Percentiles rank a stretch among this genome's conserved stretches.
These are phyloP conservation scores for Epicoccum nigrum DNA, from an alignment of 2,329 filamentous ascomycete species.

Conservation along the genomic window DNA sequence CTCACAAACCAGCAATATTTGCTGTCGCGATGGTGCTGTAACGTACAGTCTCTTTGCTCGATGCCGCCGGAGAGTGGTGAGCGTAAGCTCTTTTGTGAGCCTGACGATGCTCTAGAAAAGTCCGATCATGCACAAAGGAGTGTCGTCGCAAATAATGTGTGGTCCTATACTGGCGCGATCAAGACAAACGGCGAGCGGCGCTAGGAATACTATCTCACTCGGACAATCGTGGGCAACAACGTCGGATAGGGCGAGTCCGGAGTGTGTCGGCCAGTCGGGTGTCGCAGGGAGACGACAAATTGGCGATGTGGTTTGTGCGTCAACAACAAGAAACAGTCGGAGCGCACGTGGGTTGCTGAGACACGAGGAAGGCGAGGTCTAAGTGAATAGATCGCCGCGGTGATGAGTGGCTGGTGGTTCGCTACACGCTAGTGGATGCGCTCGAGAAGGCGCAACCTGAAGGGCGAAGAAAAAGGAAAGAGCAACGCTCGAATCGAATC, in stretches of 20 bases:
- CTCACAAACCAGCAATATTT: neutral
- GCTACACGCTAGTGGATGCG: constrained; percentile 2
- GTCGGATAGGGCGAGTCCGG: constrained; percentile 19
- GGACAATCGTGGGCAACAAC: constrained; percentile 25
- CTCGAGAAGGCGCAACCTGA: constrained; percentile 19
- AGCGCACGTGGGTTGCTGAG: constrained; percentile 23
- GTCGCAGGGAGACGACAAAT: constrained; percentile 22
- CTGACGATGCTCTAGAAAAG: constrained; percentile 41
- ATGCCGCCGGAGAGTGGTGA: constrained; percentile 38
- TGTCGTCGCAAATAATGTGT: constrained; percentile 22
- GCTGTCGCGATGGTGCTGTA: constrained; percentile 12
- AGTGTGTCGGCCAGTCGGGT: constrained; percentile 13
- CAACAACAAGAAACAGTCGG: constrained; percentile 8
- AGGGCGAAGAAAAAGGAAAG: constrained; percentile 14
- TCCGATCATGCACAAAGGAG: constrained; percentile 47
- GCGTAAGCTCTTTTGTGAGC: constrained; percentile 45
- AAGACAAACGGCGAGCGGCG: constrained; percentile 29
- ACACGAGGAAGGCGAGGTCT: constrained; percentile 43
- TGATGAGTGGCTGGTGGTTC: constrained; percentile 26
- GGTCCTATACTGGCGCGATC: constrained; percentile 27
- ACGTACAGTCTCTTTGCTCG: constrained; percentile 50
- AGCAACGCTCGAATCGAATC: constrained; percentile 25
- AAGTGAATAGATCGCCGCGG: constrained; percentile 50
- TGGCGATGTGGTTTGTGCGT: constrained; percentile 26
- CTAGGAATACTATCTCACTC: constrained; percentile 33